Conservation (phyloP, 108 stramenopile genomes). For the Nitzschia inconspicua region DNA sequence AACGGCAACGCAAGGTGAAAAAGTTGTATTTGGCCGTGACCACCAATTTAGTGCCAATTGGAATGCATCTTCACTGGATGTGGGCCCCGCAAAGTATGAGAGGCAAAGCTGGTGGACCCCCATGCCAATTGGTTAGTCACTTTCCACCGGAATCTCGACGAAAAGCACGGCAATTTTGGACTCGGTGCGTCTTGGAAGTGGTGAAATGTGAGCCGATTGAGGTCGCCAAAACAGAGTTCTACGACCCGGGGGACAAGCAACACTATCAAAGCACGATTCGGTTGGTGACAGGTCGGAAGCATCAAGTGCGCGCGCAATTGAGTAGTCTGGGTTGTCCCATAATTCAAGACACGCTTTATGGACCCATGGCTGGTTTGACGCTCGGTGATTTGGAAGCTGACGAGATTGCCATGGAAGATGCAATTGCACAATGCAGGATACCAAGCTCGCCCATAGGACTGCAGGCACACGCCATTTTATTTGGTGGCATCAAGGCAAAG, state of each 20-base stretch:
- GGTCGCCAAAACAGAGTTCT: constrained; percentile 37
- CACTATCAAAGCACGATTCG: constrained; percentile 85
- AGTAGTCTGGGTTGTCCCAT: constrained; percentile 81
- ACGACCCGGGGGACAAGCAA: constrained; percentile 63
- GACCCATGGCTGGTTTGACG: constrained; percentile 73
- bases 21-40: constrained; percentile 86
- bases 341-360: constrained; percentile 80
- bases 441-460: constrained; percentile 79
- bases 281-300: constrained; percentile 84
- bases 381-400: constrained; percentile 57
- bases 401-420: constrained; percentile 69
- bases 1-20: constrained; percentile 77
- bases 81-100: constrained; percentile 66
- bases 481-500: constrained; percentile 76
- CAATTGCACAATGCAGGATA: constrained; percentile 47
- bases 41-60: constrained; percentile 71
- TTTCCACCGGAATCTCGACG: constrained; percentile 58
- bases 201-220: constrained; percentile 76
- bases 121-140: constrained; percentile 81
- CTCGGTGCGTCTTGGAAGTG: constrained; percentile 81
- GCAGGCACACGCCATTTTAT: constrained; percentile 85
- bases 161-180: constrained; percentile 80
- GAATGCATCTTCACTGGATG: constrained; percentile 92
- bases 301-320: constrained; percentile 86
- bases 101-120: constrained; percentile 71